Conservation (phyloP, 371 early-diverging fungal species). For the Syncephalis plumigaleata region DNA sequence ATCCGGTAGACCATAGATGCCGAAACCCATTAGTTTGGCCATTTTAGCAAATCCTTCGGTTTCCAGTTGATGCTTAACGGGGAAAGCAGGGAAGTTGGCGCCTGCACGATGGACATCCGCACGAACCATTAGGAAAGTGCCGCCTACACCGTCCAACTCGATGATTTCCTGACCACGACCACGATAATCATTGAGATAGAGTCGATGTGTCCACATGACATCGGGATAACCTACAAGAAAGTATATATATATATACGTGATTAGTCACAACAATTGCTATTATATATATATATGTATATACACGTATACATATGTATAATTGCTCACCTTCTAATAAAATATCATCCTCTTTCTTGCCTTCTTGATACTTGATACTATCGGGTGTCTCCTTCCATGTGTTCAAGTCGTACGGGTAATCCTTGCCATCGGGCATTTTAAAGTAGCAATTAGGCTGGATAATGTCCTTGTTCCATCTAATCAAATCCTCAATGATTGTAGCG, state of each 20-base stretch:
- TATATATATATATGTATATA: not conserved
- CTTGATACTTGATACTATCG: conserved; percentile 26
- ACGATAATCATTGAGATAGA: conserved; percentile 24
- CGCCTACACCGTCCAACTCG: conserved; percentile 43
- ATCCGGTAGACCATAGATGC: conserved; percentile 37
- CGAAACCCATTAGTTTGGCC: conserved; percentile 41
- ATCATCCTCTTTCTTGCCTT: conserved; percentile 21
- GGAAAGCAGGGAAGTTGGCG: conserved; percentile 34
- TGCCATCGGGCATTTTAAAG: conserved; percentile 4
- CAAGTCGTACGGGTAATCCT: conserved; percentile 27
- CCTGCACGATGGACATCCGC: conserved; percentile 49
- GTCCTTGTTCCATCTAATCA: conserved; percentile 39
- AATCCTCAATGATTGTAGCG: conserved; percentile 23
- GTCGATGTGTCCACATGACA: conserved; percentile 12
- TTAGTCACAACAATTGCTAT: no score
- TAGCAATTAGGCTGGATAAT: conserved; percentile 45
- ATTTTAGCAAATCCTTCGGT: conserved; percentile 62
- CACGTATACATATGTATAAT: not conserved
- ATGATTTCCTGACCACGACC: conserved; percentile 12
- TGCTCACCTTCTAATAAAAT: conserved; percentile 20
- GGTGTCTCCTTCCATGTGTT: conserved; percentile 52
- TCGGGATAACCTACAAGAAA: not conserved
- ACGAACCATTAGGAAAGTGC: conserved; percentile 40
- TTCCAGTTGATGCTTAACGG: conserved; percentile 42
- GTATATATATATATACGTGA: not conserved